Evolutionary conservation across 352 stramenopile species (phyloP), one percentile per base, ranked within the genome.

Genomic region (Pythium rhizo-oryzae): DNA sequence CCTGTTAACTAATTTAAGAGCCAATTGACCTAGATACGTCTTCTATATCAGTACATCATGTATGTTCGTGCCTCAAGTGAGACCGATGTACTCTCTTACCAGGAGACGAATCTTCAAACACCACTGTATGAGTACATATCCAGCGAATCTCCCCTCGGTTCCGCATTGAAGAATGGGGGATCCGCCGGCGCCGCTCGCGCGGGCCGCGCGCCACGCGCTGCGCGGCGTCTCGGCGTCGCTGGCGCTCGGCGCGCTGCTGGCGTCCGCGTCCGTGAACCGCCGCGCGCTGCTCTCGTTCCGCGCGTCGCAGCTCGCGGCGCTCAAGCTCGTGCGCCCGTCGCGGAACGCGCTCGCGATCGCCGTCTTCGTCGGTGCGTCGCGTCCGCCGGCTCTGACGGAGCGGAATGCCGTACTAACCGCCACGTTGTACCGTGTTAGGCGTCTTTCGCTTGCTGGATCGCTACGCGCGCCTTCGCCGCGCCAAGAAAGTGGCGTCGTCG

Each of bases 291-390:
- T 73, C 6, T 47, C 55, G 33, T 13, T 77, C 9, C 39, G 46
- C 8, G 56, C 39, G 9, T 41, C 56, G 46, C 59, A 71, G 33
- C 53, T 79, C 19, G 35, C 62, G n/a, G 35, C 41, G 1, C 54
- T 82, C 46, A 62, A 52, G 28, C 24, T 82, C 19, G 18, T 41
- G 23, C 18, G 53, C 28, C 82, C 80, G 5, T 79, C 77, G n/a
- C 79, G 77, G 50, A 88, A 81, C 67, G 50, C 78, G 19, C 52
- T 77, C 19, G 76, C 82, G 5, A 66, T 91, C 28, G 79, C 79
- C 9, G 58, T 91, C 18, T 89, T 91, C 69, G 79, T 91, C 47
- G 82, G 82, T 89, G 16, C 30, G 80, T 78, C 16, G 28, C 2
- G 28, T 2, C 28, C 28, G 28, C 28, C 28, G 28, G 2, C 28